Base-by-base conservation (phyloP, 371 early-diverging fungal species). In the Mortierella sp. region DNA sequence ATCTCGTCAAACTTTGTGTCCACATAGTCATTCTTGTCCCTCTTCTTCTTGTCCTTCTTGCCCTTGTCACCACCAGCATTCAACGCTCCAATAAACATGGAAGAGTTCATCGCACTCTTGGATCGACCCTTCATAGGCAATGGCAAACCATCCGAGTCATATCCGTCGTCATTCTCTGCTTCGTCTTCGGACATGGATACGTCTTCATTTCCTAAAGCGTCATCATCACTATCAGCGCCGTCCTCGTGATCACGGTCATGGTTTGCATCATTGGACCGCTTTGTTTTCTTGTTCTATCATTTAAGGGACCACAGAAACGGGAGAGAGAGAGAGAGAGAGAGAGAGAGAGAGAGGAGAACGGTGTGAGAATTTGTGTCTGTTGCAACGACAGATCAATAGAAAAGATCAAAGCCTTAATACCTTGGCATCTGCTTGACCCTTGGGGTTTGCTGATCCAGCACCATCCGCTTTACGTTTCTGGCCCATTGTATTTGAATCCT, bases 1-100 rank as follows among this genome's bases (percentile, higher is more conserved):
- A 85, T 76, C 58, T 80, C 75, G 37, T 80, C 81, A 75, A 86
- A 86, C 28, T 75, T 77, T n/a, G 62, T 60, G 37, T 83, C 83
- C 1, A 72, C 82, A 60, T 70, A 73, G 23, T 83, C 83, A 28
- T 84, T 82, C 64, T 85, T 84, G 62, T 79, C 82, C 65, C 72
- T 75, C 74, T 68, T 81, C 55, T 66, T 69, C 80, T 79, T 82
- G 75, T 61, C 70, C 70, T 69, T 85, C 68, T 66, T 76, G 52
- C 70, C 64, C 72, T 63, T 81, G 72, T 71, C 81, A 60, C 56
- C 30, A 7, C 67, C 66, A 14, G 16, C 79, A 44, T 77, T 77
- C 47, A 77, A 12, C 1, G 79, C 72, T 19, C 79, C 79, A 25
- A 77, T 65, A 64, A 77, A 77, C 79, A 77, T 72, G 18, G 79